Evolutionary conservation across 1,284 basidiomycete genomes (phyloP), one percentile per base, ranked within the genome.

Genomic region (Marasmius oreades): DNA sequence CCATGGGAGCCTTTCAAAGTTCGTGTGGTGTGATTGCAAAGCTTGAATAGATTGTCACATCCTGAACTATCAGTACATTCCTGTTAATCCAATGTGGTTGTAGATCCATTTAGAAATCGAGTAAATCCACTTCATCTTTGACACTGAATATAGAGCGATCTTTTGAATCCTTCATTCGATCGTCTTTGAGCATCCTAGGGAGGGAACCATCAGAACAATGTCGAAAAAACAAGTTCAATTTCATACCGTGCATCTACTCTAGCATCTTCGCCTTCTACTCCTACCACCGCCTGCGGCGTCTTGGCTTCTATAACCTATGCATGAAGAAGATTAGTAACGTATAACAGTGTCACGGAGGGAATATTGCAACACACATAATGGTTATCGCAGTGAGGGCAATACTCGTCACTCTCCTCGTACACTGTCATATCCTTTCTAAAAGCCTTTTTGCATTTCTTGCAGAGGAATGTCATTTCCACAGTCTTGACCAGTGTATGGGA

Each of bases 401-500:
- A 98, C 74, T 99, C 96, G 69, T 99, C 96, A 62, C 92, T 92
- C 69, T 97, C 94, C 67, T 99, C 97, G 68, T 93, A 98, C 26
- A 72, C 75, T 0, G 78, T 64, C 88, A 98, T 93, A 70, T 98
- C 93, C 74, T 99, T 98, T 60, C 96, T 76, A 71, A 99, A 98
- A 1, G 93, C 95, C 73, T 95, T 95, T 70, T 91, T 92, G 79
- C 97, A 99, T 74, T 98, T 97, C 73, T 99, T 99, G 79, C 97
- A 99, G 65, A 92, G 76, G 70, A 99, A 97, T 0, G 78, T 78
- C 93, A 99, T 95, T 75, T 98, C 96, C 45, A 77, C 80, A 52
- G 92, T 93, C 73, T 87, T 91, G 11, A 74, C 73, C 33, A 99
- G 77, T 1, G 61, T 64, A 66, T 99, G 96, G 60, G 85, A 82